Conservation (phyloP, 345 rosid genomes). For the Cardamine occulta region DNA sequence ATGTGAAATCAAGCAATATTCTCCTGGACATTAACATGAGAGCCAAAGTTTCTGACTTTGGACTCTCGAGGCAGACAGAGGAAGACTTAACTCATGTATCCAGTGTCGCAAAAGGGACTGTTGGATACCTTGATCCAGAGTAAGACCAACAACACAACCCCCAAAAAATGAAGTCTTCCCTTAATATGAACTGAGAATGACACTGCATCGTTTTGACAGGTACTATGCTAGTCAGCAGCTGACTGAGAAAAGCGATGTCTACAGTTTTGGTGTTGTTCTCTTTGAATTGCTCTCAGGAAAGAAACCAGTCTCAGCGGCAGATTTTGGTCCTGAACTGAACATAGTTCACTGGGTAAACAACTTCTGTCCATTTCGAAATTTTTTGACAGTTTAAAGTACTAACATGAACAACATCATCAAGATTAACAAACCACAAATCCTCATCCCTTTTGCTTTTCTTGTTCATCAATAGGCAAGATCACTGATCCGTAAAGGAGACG, state of each 20-base stretch:
- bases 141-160: constrained; percentile 46
- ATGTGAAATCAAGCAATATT: constrained; percentile 94
- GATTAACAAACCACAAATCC: background rate
- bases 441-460: constrained; percentile 4
- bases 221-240: constrained; percentile 87
- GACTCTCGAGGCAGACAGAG: constrained; percentile 94
- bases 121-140: constrained; percentile 98
- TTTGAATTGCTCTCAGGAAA: constrained; percentile 88
- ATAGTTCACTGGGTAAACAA: constrained; percentile 89
- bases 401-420: background rate
- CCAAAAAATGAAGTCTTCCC: background rate
- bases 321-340: constrained; percentile 83
- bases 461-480: constrained; percentile 69
- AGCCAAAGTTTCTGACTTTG: constrained; percentile 96
- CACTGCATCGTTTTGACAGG: constrained; percentile 46
- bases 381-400: constrained; percentile 8
- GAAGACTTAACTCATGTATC: constrained; percentile 92
- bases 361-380: constrained; percentile 3
- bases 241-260: constrained; percentile 96
- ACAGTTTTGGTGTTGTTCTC: constrained; percentile 97
- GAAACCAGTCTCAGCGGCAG: constrained; percentile 82
- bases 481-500: constrained; percentile 81
- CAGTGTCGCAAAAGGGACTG: constrained; percentile 91
- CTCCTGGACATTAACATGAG: constrained; percentile 91
- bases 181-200: background rate